Evolutionary conservation across 2,329 filamentous ascomycete species (phyloP).

Genomic region (Aureobasidium sp.): DNA sequence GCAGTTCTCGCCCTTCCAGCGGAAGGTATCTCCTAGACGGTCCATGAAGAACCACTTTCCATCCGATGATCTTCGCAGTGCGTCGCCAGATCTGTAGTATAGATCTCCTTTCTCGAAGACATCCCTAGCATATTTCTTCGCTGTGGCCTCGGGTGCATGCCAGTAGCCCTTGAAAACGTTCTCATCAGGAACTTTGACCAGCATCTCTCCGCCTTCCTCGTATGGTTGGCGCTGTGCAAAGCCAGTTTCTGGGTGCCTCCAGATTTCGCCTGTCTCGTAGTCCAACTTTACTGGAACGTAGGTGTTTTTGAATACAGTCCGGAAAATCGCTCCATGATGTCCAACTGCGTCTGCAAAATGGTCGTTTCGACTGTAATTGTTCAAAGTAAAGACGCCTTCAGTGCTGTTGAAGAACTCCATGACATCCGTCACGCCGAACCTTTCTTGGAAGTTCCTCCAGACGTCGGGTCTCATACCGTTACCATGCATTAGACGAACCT

Average conservation of each 20-base stretch:
- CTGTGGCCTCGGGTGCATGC: slow-evolving; percentile 58
- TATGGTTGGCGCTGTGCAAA: slow-evolving; percentile 58
- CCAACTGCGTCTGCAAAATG: slow-evolving; percentile 60
- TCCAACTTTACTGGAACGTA: slow-evolving; percentile 64
- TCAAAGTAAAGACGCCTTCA: slow-evolving; percentile 60
- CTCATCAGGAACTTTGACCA: slow-evolving; percentile 53
- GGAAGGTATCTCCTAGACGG: slow-evolving; percentile 42
- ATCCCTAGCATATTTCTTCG: slow-evolving; percentile 45
- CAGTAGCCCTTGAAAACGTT: slow-evolving; percentile 63
- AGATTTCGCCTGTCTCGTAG: slow-evolving; percentile 58
- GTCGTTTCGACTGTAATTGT: slow-evolving; percentile 47
- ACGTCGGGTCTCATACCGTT: slow-evolving; percentile 64
- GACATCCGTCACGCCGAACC: slow-evolving; percentile 57
- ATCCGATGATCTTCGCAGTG: slow-evolving; percentile 36
- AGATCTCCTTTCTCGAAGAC: slow-evolving; percentile 43
- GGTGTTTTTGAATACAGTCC: slow-evolving; percentile 45
- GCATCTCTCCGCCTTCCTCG: slow-evolving; percentile 66
- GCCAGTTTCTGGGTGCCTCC: slow-evolving; percentile 59
- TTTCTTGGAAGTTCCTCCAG: slow-evolving; percentile 57
- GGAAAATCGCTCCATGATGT: slow-evolving; percentile 59
- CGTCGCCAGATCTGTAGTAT: slow-evolving; percentile 43
- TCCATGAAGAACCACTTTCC: slow-evolving; percentile 45
- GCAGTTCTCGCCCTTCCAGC: slow-evolving; percentile 46
- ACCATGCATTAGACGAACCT: slow-evolving; percentile 54
- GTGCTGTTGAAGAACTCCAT: slow-evolving; percentile 73